Base-by-base conservation (phyloP, 805 yeast species). In the Ogataea polymorpha region DNA sequence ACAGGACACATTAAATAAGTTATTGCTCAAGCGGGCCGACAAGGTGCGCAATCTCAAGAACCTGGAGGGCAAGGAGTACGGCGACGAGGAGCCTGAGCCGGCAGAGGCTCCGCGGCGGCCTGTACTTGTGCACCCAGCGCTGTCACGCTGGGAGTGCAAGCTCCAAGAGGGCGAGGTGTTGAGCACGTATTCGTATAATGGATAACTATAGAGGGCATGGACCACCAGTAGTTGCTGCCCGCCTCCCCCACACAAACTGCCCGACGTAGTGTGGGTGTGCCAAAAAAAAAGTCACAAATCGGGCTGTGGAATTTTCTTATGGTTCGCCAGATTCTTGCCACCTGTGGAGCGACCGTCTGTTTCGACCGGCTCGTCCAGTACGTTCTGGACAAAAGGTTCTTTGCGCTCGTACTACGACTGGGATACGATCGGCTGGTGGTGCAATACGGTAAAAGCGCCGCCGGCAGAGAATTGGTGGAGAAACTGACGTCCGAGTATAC, bases 291-390 rank as follows among this genome's bases (percentile, higher is more conserved):
- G 2, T 2, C 21, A 15, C 16, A 15, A 15, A 15, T 15, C 13
- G 27, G 35, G 35, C 35, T 24, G 31, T 30, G 41, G 23, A 23
- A 13, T 28, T 33, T 32, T 17, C 13, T 30, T 15, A 48, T 40
- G 55, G 8, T 17, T 4, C 47, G 46, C 29, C 61, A 58, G 24
- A 38, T 56, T 7, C 65, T 90, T 24, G 82, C 90, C 5, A 82
- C 95, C 0, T 84, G 95, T 3, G 98, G 98, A 1, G 97, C 96
- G 2, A 90, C 97, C 0, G 90, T 85, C 15, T 83, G 95, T 0
- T 91, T 91, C 57, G 70, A 72, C 9, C 64, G 56, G 13, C 72
- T 91, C 12, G 61, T 91, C 1, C 60, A 60, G n/a, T 58, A 68
- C 7, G 61, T 77, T 0, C 48, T 79, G 6, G 42, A 57, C 6